Percentiles rank a stretch among this genome's conserved stretches.
phyloP scores from a whole-genome alignment of 768 basidiomycete genomes.

The Podaxis pistillaris region DNA sequence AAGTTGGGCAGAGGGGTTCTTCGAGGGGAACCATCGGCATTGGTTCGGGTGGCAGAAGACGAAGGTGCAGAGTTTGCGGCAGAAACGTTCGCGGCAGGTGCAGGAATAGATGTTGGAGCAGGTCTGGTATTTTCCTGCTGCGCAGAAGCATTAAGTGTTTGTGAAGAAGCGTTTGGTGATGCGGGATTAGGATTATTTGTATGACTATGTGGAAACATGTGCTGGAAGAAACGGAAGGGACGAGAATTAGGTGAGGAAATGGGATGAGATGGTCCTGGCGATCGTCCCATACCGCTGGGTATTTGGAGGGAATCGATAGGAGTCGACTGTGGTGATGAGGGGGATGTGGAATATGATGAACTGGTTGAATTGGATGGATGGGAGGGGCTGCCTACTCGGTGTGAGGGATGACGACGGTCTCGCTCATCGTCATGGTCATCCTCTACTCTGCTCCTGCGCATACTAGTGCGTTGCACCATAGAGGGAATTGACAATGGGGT shows the following conservation, averaged over 20 bases:
- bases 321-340: constrained; percentile 17
- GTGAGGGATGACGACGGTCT: constrained; percentile 63
- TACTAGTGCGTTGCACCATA: constrained; percentile 23
- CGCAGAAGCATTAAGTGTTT: not conserved
- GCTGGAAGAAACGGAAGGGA: constrained; percentile 21
- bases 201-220: constrained; percentile 15
- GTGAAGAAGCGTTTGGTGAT: not conserved
- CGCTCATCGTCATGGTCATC: constrained; percentile 61
- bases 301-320: constrained; percentile 6
- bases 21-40: not conserved
- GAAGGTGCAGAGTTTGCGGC: not conserved
- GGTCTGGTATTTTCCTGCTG: not conserved
- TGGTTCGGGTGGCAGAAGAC: not conserved
- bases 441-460: constrained; percentile 55
- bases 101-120: not conserved
- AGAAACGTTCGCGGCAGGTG: not conserved
- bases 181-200: not conserved
- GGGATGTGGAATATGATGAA: constrained; percentile 8
- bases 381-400: constrained; percentile 38
- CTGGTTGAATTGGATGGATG: not conserved
- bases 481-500: constrained; percentile 11
- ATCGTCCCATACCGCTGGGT: constrained; percentile 10
- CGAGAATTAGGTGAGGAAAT: constrained; percentile 12
- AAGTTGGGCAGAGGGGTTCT: not conserved
- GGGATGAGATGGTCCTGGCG: constrained; percentile 5